Conservation (phyloP, 2,329 filamentous ascomycete genomes). For the Rutstroemia sp. region DNA sequence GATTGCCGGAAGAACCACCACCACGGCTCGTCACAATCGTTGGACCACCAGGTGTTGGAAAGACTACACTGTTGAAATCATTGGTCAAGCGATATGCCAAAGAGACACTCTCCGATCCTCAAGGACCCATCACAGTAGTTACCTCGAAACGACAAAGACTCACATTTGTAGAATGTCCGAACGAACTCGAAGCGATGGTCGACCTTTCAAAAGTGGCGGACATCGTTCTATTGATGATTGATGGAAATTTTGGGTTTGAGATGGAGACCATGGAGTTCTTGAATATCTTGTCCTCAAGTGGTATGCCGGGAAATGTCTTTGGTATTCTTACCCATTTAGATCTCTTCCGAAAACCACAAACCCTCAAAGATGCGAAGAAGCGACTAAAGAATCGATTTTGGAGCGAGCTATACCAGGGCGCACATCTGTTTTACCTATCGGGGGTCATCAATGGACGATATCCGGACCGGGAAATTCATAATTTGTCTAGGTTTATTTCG, state of each 20-base stretch:
- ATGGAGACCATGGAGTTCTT: slow-evolving; percentile 99
- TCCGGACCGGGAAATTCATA: slow-evolving; percentile 92
- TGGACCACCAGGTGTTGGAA: slow-evolving; percentile 89
- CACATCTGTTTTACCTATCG: slow-evolving; percentile 93
- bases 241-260: slow-evolving; percentile 97
- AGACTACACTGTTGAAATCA: slow-evolving; percentile 92
- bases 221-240: slow-evolving; percentile 95
- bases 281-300: slow-evolving; percentile 84
- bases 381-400: slow-evolving; percentile 90
- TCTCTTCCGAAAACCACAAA: slow-evolving; percentile 88
- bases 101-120: slow-evolving; percentile 82
- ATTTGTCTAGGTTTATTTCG: slow-evolving; percentile 86
- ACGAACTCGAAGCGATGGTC: slow-evolving; percentile 92
- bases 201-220: slow-evolving; percentile 96
- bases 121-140: slow-evolving; percentile 89
- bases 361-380: slow-evolving; percentile 91
- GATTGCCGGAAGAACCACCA: slow-evolving; percentile 89
- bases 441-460: slow-evolving; percentile 96
- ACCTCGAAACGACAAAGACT: slow-evolving; percentile 92
- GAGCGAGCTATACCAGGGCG: slow-evolving; percentile 94
- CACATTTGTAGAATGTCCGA: slow-evolving; percentile 96
- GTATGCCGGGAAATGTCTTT: slow-evolving; percentile 98
- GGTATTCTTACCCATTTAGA: slow-evolving; percentile 95
- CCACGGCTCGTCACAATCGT: slow-evolving; percentile 91
- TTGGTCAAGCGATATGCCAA: slow-evolving; percentile 92